These are phyloP conservation scores for Rhodotorula kratochvilovae DNA, from an alignment of 768 basidiomycete genomes.

Conservation along the genomic window DNA sequence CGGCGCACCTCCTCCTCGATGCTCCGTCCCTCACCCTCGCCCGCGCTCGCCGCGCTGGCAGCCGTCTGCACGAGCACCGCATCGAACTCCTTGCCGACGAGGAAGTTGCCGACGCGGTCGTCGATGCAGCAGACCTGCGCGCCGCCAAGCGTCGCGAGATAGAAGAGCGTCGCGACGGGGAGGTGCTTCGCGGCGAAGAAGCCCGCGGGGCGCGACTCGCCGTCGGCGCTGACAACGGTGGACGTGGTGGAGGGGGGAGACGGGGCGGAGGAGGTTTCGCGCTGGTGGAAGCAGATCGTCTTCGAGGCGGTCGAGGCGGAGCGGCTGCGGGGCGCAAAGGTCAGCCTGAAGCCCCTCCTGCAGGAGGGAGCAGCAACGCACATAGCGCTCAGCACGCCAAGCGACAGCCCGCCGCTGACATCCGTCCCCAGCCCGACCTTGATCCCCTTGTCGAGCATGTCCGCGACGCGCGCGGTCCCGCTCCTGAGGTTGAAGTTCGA, in stretches of 20 bases:
- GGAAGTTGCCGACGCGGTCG: slow-evolving; percentile 68
- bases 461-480: slow-evolving; percentile 73
- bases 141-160: slow-evolving; percentile 88
- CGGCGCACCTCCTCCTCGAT: slow-evolving; percentile 18
- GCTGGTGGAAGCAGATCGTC: slow-evolving; percentile 57
- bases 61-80: slow-evolving; percentile 68
- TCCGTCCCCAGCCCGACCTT: slow-evolving; percentile 90
- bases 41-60: slow-evolving; percentile 54
- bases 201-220: slow-evolving; percentile 9
- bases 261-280: neutral
- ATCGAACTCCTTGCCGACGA: slow-evolving; percentile 79
- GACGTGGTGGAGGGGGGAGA: neutral
- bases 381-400: slow-evolving; percentile 71
- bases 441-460: slow-evolving; percentile 73
- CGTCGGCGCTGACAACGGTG: slow-evolving; percentile 10
- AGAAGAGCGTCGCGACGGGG: slow-evolving; percentile 67
- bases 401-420: slow-evolving; percentile 74
- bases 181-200: slow-evolving; percentile 54
- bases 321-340: slow-evolving; percentile 53
- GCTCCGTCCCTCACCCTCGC: slow-evolving; percentile 52
- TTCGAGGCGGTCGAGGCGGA: slow-evolving; percentile 70
- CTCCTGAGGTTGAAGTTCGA: slow-evolving; percentile 80
- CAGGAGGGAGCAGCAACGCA: neutral
- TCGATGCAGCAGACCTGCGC: slow-evolving; percentile 73
- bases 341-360: neutral